Conservation (phyloP, 148 eudicot species). For the Salicornia ramosissima region DNA sequence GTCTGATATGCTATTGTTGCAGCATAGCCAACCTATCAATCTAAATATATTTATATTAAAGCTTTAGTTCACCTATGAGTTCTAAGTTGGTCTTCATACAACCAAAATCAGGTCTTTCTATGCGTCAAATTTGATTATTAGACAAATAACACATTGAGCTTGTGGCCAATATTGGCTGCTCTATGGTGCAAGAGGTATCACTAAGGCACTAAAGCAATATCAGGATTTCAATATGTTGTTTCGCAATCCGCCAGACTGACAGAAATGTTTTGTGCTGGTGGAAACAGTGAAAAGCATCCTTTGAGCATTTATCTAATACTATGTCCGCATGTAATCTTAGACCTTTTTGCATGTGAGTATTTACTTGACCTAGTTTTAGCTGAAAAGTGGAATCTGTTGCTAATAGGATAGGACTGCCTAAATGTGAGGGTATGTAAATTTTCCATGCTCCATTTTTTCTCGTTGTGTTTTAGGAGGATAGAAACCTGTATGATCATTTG, state of each 20-base stretch:
- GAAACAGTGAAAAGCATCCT: no score
- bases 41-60: not conserved
- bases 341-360: not conserved
- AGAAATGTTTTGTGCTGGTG: not conserved
- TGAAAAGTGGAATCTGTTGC: not conserved
- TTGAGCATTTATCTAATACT: not conserved
- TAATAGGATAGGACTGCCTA: not conserved
- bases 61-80: not conserved
- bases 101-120: not conserved
- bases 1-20: not conserved
- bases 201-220: no score
- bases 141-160: not conserved
- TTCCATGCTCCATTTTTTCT: not conserved
- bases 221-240: no score
- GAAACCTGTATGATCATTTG: not conserved
- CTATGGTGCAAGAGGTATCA: not conserved
- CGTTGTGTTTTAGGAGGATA: no score
- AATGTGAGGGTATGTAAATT: not conserved
- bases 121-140: not conserved
- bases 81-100: not conserved
- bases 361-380: not conserved
- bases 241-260: no score
- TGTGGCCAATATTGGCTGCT: not conserved
- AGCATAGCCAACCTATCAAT: not conserved
- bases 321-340: no score